phyloP scores from a whole-genome alignment of 306 rosid genomes.

The Vigna angularis region DNA sequence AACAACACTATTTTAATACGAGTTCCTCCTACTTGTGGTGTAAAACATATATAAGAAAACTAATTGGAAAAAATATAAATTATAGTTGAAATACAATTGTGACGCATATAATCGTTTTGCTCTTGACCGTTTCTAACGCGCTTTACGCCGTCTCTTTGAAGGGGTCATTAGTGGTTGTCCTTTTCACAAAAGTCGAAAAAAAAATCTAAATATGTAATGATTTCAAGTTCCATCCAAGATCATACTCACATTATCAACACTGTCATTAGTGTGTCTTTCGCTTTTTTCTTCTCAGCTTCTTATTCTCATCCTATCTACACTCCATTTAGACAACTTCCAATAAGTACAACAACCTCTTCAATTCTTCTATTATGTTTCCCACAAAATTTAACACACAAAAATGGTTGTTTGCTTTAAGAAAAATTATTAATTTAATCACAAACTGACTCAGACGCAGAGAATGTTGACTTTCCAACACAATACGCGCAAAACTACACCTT shows the following conservation, averaged over 20 bases:
- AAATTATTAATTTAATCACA: not conserved
- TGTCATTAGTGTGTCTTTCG: no score
- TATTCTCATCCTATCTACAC: not conserved
- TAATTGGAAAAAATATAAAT: no score
- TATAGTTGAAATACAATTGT: not conserved
- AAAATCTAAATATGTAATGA: no score
- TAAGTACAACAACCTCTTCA: not conserved
- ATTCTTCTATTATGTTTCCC: not conserved
- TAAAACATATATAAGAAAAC: not conserved
- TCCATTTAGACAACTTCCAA: not conserved
- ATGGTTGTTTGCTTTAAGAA: not conserved
- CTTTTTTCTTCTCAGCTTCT: not conserved
- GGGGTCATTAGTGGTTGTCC: not conserved
- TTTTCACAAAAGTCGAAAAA: not conserved
- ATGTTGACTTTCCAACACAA: conserved; percentile 21
- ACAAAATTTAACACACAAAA: not conserved
- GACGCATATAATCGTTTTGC: not conserved
- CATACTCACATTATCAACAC: no score
- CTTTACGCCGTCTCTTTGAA: conserved; percentile 24
- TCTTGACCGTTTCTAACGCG: conserved; percentile 45
- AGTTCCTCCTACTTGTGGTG: no score
- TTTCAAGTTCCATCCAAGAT: no score
- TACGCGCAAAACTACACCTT: not conserved
- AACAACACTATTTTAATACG: no score
- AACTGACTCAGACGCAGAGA: not conserved